Evolutionary conservation across 805 yeast species (phyloP).

Genomic region (Spathaspora girioi): DNA sequence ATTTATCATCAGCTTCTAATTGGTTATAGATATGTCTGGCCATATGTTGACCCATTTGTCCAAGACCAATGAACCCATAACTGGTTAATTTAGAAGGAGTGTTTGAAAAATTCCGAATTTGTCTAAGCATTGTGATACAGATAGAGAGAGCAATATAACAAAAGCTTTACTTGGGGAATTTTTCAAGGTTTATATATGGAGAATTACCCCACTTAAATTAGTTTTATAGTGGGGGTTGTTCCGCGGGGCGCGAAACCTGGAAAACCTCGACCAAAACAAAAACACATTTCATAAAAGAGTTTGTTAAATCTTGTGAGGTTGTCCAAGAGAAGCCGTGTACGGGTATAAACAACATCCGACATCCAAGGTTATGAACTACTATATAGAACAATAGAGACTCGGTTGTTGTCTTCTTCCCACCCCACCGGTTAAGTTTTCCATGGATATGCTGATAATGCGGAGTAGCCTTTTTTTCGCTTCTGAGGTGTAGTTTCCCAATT

Average conservation of each 20-base stretch:
- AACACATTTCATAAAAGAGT: too few relatives aligned
- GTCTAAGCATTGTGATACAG: neutral
- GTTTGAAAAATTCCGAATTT: slow-evolving; percentile 10
- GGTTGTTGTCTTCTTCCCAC: neutral
- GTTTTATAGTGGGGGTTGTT: too few relatives aligned
- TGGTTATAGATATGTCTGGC: slow-evolving; percentile 45
- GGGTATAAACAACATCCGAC: too few relatives aligned
- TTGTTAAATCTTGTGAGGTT: too few relatives aligned
- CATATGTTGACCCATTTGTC: slow-evolving; percentile 57
- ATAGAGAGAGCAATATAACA: neutral
- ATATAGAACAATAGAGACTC: too few relatives aligned
- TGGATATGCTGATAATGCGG: neutral
- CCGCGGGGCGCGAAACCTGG: too few relatives aligned
- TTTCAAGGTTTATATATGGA: neutral
- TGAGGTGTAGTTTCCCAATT: neutral
- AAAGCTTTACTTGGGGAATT: neutral
- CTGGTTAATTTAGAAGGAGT: slow-evolving; percentile 9
- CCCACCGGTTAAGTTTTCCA: neutral
- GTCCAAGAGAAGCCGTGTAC: too few relatives aligned
- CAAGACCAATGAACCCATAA: slow-evolving; percentile 55
- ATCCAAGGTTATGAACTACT: too few relatives aligned
- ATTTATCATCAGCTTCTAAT: slow-evolving; percentile 32
- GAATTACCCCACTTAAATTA: neutral
- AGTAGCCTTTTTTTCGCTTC: neutral
- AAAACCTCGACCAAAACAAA: too few relatives aligned